Conservation (phyloP, 1,284 basidiomycete species). For the Schizophyllum amplum region DNA sequence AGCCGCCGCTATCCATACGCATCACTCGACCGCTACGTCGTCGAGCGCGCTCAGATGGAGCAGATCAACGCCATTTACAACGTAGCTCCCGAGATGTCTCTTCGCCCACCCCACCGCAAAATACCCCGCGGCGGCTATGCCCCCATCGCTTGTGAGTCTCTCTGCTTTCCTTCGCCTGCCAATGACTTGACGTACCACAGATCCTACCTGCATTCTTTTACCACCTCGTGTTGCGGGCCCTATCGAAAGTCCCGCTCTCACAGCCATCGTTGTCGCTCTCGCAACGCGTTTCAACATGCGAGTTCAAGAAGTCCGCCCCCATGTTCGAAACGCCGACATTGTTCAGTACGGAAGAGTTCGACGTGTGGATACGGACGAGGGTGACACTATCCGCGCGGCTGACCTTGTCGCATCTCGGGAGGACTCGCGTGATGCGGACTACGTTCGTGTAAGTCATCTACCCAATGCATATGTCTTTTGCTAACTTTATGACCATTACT, state of each 20-base stretch:
- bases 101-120: constrained; percentile 5
- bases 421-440: constrained; percentile 22
- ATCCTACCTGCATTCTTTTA: constrained; percentile 12
- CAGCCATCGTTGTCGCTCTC: constrained; percentile 7
- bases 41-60: constrained; percentile 19
- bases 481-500: background rate
- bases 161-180: background rate
- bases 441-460: constrained; percentile 21
- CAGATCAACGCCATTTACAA: constrained; percentile 21
- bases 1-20: constrained; percentile 24
- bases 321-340: constrained; percentile 6
- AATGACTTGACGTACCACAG: constrained; percentile 2
- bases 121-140: background rate
- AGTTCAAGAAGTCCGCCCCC: background rate
- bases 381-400: constrained; percentile 23
- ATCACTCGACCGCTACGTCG: constrained; percentile 20
- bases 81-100: constrained; percentile 12
- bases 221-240: constrained; percentile 1
- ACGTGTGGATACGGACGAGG: constrained; percentile 19
- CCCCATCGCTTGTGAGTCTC: constrained; percentile 7
- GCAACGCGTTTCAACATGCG: constrained; percentile 9
- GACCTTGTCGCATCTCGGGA: constrained; percentile 10
- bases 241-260: background rate
- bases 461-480: background rate
- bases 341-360: constrained; percentile 21